These are phyloP conservation scores for Chytriomyces sp. DNA, from an alignment of 192 early-diverging fungal species.

Conservation along the genomic window DNA sequence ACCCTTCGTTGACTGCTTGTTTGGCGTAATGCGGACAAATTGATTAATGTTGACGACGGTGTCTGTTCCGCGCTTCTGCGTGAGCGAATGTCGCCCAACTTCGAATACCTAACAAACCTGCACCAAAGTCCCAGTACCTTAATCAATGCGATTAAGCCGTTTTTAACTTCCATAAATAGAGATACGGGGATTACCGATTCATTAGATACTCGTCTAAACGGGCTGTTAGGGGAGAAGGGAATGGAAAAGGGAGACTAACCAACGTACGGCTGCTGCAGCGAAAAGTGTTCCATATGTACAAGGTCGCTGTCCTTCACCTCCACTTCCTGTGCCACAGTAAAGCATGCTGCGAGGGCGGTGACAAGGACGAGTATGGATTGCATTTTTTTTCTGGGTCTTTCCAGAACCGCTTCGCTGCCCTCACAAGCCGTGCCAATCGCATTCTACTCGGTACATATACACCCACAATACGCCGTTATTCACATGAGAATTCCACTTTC, in stretches of 20 bases:
- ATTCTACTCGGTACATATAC: too few relatives aligned
- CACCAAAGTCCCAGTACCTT: slow-evolving; percentile 96
- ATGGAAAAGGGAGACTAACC: slow-evolving; percentile 2
- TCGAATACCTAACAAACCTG: slow-evolving; percentile 44
- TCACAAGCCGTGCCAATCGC: too few relatives aligned
- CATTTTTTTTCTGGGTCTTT: too few relatives aligned
- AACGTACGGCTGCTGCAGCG: slow-evolving; percentile 14
- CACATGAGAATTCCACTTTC: too few relatives aligned
- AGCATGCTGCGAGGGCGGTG: neutral
- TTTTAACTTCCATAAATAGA: neutral
- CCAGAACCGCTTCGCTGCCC: too few relatives aligned
- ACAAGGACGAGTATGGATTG: neutral
- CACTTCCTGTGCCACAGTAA: neutral
- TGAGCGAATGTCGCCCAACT: neutral
- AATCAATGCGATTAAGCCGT: slow-evolving; percentile 17
- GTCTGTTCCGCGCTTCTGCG: slow-evolving; percentile 46
- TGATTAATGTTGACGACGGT: slow-evolving; percentile 84
- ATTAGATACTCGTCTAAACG: slow-evolving; percentile 25
- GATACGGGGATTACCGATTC: slow-evolving; percentile 8
- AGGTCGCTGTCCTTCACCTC: slow-evolving; percentile 25
- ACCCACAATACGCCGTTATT: too few relatives aligned
- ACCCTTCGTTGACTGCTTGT: slow-evolving; percentile 77
- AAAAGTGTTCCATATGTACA: slow-evolving; percentile 15
- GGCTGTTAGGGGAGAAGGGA: neutral
- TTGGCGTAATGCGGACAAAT: slow-evolving; percentile 83